Percentiles rank a stretch among this genome's conserved stretches.
Conservation (phyloP, 805 yeast species). For the Brettanomyces sp. region DNA sequence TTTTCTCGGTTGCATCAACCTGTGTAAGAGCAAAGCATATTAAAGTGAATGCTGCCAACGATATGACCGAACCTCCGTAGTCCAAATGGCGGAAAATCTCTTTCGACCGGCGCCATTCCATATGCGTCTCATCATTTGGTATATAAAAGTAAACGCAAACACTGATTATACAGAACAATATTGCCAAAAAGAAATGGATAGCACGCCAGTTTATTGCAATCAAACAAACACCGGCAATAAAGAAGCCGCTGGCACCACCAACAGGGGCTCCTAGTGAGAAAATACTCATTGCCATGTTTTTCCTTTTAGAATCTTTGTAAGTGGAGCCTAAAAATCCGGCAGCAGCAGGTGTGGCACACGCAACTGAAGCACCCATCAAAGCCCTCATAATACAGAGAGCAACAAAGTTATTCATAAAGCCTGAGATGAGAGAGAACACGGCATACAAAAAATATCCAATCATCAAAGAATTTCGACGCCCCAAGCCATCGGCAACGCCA, state of each 20-base stretch:
- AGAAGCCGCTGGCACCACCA: conserved; percentile 34
- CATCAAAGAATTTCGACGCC: conserved; percentile 32
- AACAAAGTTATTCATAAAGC: conserved; percentile 29
- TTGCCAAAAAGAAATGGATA: conserved; percentile 31
- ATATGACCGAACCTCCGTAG: conserved; percentile 34
- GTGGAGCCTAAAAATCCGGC: conserved; percentile 36
- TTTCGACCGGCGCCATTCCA: conserved; percentile 18
- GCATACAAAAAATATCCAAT: conserved; percentile 26
- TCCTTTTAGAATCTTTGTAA: conserved; percentile 30
- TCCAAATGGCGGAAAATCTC: conserved; percentile 24
- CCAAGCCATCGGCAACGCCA: conserved; percentile 38
- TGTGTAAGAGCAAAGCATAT: conserved; percentile 37
- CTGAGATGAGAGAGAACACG: conserved; percentile 25
- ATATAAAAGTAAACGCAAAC: conserved; percentile 17
- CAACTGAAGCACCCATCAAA: conserved; percentile 33
- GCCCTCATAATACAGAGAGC: conserved; percentile 33
- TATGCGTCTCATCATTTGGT: conserved; percentile 26
- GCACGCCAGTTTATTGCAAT: conserved; percentile 32
- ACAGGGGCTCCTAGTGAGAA: conserved; percentile 40
- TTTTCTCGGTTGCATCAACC: conserved; percentile 28
- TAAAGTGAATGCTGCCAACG: conserved; percentile 30
- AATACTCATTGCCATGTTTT: conserved; percentile 33
- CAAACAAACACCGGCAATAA: conserved; percentile 36
- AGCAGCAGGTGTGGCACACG: conserved; percentile 38
- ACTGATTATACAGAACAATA: conserved; percentile 23